These are phyloP conservation scores for Vitis rotundifolia DNA, from an alignment of 164 flowering plant species.

Conservation along the genomic window DNA sequence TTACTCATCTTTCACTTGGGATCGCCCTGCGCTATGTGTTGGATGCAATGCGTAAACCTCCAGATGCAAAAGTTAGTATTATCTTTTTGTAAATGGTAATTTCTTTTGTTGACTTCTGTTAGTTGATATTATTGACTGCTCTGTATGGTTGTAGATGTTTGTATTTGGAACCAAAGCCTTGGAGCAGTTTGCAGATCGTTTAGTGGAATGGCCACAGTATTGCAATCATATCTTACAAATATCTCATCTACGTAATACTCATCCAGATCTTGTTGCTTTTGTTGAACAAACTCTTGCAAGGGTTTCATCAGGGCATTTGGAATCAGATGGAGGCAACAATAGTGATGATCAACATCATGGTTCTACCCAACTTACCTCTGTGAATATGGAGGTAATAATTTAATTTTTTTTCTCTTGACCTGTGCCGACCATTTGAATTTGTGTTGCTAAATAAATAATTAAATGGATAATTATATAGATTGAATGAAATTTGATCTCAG, in stretches of 20 bases:
- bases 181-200: slow-evolving; percentile 92
- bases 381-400: slow-evolving; percentile 31
- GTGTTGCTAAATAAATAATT: neutral
- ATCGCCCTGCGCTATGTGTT: slow-evolving; percentile 85
- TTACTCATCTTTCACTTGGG: slow-evolving; percentile 89
- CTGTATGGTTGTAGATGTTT: slow-evolving; percentile 65
- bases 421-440: neutral
- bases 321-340: slow-evolving; percentile 46
- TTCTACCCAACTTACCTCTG: slow-evolving; percentile 19
- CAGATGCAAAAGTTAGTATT: slow-evolving; percentile 85
- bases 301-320: slow-evolving; percentile 70
- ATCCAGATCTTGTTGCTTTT: slow-evolving; percentile 76
- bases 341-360: slow-evolving; percentile 44
- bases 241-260: slow-evolving; percentile 87
- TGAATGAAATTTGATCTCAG: too few relatives aligned
- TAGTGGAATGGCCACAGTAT: slow-evolving; percentile 97
- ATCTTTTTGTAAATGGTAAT: neutral
- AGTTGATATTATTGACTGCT: slow-evolving; percentile 7
- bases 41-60: slow-evolving; percentile 91
- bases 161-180: slow-evolving; percentile 86
- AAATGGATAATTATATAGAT: too few relatives aligned
- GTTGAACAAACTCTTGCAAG: slow-evolving; percentile 83
- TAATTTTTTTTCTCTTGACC: neutral
- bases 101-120: neutral
- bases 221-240: slow-evolving; percentile 98